Conservation (phyloP, 768 basidiomycete species). For the Hygrophoropsis aurantiaca region DNA sequence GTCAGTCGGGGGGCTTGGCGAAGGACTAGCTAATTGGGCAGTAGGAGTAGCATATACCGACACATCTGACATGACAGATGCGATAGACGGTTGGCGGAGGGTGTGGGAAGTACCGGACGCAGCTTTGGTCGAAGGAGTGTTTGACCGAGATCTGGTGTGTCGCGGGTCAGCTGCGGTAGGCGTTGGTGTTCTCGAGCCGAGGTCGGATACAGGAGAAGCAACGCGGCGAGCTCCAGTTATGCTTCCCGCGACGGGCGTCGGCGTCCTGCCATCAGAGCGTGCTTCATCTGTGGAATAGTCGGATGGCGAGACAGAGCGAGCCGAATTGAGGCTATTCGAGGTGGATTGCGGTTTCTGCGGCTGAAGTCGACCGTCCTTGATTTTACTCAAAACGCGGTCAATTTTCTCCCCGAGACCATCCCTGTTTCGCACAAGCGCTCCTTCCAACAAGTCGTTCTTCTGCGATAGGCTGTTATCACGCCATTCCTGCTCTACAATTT, state of each 20-base stretch:
- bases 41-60: constrained; percentile 46
- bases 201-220: constrained; percentile 18
- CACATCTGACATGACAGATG: constrained; percentile 69
- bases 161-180: constrained; percentile 18
- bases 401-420: constrained; percentile 69
- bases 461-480: constrained; percentile 43
- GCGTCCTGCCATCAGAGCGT: constrained; percentile 23
- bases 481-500: constrained; percentile 90
- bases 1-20: constrained; percentile 16
- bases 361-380: constrained; percentile 60
- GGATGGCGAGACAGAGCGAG: constrained; percentile 42
- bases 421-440: constrained; percentile 56
- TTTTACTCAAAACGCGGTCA: constrained; percentile 73
- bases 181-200: constrained; percentile 24
- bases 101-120: constrained; percentile 28
- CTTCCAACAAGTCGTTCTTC: constrained; percentile 66
- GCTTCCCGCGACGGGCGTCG: constrained; percentile 24
- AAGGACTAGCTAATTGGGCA: constrained; percentile 27
- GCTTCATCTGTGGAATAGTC: constrained; percentile 57
- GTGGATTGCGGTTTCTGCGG: constrained; percentile 18
- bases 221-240: constrained; percentile 16
- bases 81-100: constrained; percentile 68
- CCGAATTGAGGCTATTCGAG: constrained; percentile 26
- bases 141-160: constrained; percentile 20
- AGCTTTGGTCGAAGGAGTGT: constrained; percentile 18